Evolutionary conservation across 2,329 filamentous ascomycete species (phyloP), one percentile per base, ranked within the genome.

Genomic region (Lasiodiplodia theobromae): DNA sequence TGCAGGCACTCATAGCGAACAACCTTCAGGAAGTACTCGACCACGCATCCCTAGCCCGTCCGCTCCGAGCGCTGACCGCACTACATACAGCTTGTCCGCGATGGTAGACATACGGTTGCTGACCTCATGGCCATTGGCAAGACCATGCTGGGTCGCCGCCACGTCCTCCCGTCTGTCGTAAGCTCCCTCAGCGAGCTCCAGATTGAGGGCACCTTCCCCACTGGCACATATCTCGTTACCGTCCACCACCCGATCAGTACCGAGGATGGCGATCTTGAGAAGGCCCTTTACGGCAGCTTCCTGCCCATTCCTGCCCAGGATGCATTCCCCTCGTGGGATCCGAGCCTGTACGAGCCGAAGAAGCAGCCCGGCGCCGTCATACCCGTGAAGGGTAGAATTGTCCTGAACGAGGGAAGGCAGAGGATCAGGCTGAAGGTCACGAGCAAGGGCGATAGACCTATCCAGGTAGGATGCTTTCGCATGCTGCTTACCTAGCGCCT

Each of bases 101-200:
- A 98, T 95, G 95, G 95, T 77, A 89, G 91, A 73, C 93, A 97
- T 82, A 92, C 88, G 16, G 95, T 98, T 66, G 91, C 94, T 49
- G 94, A 97, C 79, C 92, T 98, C 77, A 98, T 98, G 94, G 85
- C 89, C 70, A 88, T 97, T 71, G 95, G 95, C 74, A 89, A 92
- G 74, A 95, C 92, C 67, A 94, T 98, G 90, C 91, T 98, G 2
- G 95, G 95, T 71, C 92, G 95, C 11, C 92, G 95, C 40, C 95
- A 98, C 80, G 95, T 98, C 70, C 85, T 93, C 53, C 94, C 95
- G 25, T 89, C 91, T 12, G 95, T 97, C 28, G 88, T 91, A 69
- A 86, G 87, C 52, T 94, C 92, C 3, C 87, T 98, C 53, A 86
- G 88, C 69, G 92, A 97, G 82, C 87, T 98, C 73, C 93, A 96